Evolutionary conservation across 2,329 filamentous ascomycete genomes (phyloP), one percentile per base, ranked within the genome.

Genomic region (Colletotrichum eremochloae): DNA sequence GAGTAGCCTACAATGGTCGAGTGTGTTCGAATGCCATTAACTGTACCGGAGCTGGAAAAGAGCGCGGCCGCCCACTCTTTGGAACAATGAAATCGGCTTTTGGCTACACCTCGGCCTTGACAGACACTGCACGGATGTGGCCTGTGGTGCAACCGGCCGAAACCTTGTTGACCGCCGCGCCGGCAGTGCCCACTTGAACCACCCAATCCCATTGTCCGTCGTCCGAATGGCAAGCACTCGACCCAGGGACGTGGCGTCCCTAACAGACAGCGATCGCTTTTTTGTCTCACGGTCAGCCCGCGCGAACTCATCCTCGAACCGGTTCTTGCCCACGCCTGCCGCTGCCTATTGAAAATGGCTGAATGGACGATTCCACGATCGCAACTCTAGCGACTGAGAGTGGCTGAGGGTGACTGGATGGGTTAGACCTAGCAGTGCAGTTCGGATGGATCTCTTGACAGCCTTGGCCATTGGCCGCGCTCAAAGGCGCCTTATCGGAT

Each of bases 261-360:
- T 58, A 8, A 44, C 1, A 50, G 61, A 60, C 48, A 73, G 50
- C 63, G 58, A 71, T 72, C 62, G 9, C 42, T 63, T 67, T 63
- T 67, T 71, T 67, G 67, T 73, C 68, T 73, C 36, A 44, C 71
- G 71, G 63, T 57, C 68, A 67, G 56, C 58, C 62, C 71, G 67
- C 57, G 68, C 61, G 33, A 73, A 48, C 42, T 67, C 57, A 44
- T 56, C 67, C 52, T 57, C 56, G 56, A 56, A 24, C 55, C 44
- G 33, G 33, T 40, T 31, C 60, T 69, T 63, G 65, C 29, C 36
- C 69, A 58, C 31, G 48, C 31, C 40, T 48, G 60, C 40, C 29
- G 60, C 52, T 58, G 44, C 52, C 67, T 56, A 56, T 65, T 57
- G 66, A 18, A 46, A 64, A 56, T 73, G 58, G 67, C 67, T 58